Base-by-base conservation (phyloP, 2,329 filamentous ascomycete genomes). In the Monilinia fructicola region DNA sequence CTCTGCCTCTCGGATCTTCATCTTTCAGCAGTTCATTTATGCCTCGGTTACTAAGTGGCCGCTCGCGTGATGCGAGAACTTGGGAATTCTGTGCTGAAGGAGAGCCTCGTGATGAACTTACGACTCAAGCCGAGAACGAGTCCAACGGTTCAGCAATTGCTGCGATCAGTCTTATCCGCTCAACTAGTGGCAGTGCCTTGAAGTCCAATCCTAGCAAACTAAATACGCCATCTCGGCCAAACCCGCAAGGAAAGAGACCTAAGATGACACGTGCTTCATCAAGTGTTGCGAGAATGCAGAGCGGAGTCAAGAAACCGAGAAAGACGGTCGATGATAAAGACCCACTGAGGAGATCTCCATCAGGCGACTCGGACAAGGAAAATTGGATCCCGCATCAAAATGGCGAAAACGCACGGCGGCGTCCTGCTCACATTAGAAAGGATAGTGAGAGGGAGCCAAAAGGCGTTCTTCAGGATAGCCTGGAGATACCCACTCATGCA, bases 1-100 rank as follows among this genome's bases (percentile, higher is more conserved):
- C 89, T 23, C 78, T 89, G 48, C 80, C 83, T 48, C 81, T 83
- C 66, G 79, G 85, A 69, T 87, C 84, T 5, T 83, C 83, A 12
- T 40, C 69, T 28, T 38, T 69, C n/a, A 65, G 40, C 48, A 23
- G 50, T 18, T 67, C 73, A 14, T 67, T 70, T 28, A 83, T 84
- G 35, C 85, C 84, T 26, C 81, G 82, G 46, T 79, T 89, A 23
- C 79, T 81, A 44, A 87, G 88, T 66, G 91, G 91, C 65, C 86
- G 94, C 66, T 97, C 93, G 67, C 88, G 92, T 65, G 91, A 97
- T 77, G 91, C 93, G 23, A 88, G 93, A 61, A 91, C 90, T 9
- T 97, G 94, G 94, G 92, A 96, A 74, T 92, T 92, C 67, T 93
- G 91, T 79, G 94, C 92, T 73, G 92, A 96, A 75, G 88, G 89